Conservation (phyloP, 495 filamentous ascomycete species). For the Apiosordaria backusii region DNA sequence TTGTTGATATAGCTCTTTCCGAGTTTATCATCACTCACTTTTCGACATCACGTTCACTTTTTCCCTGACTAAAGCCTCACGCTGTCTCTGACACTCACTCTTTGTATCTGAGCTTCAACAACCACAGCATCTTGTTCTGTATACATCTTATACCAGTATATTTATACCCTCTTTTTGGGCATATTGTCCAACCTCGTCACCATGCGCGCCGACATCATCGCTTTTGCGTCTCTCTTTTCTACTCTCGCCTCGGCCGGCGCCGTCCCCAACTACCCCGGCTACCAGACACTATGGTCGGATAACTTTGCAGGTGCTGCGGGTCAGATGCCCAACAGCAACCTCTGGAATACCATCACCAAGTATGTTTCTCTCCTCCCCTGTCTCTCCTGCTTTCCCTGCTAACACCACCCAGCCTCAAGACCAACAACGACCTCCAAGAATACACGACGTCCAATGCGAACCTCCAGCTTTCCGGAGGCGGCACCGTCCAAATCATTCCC, state of each 20-base stretch:
- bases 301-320: slow-evolving; percentile 27
- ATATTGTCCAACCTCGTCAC: background rate
- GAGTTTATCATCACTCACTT: background rate
- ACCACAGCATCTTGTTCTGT: background rate
- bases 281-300: slow-evolving; percentile 30
- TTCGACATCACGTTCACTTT: background rate
- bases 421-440: slow-evolving; percentile 44
- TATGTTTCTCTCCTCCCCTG: slow-evolving; percentile 6
- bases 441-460: slow-evolving; percentile 43
- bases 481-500: slow-evolving; percentile 46
- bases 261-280: slow-evolving; percentile 25
- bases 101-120: background rate
- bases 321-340: slow-evolving; percentile 17
- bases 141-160: background rate
- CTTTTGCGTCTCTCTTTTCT: slow-evolving; percentile 23
- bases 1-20: background rate
- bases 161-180: background rate
- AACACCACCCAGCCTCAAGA: slow-evolving; percentile 29
- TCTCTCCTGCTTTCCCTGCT: background rate
- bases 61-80: background rate
- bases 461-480: slow-evolving; percentile 46
- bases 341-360: slow-evolving; percentile 41
- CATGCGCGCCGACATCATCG: slow-evolving; percentile 20
- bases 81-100: background rate
- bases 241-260: slow-evolving; percentile 25